phyloP scores from a whole-genome alignment of 2,329 filamentous ascomycete genomes.

The Xylariomycetidae sp. region DNA sequence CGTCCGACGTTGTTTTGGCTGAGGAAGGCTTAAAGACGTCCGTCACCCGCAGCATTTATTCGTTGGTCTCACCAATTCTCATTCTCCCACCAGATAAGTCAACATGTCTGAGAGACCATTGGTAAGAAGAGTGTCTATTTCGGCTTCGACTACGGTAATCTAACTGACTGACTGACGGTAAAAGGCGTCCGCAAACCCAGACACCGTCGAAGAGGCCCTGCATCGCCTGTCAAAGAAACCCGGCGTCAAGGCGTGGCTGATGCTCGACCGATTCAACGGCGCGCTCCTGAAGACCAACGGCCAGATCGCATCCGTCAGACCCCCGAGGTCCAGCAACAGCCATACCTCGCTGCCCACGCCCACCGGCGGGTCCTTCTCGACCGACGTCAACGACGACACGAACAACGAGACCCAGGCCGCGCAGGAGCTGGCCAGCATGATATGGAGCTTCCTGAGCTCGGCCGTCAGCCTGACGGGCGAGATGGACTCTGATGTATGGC shows the following conservation, averaged over 20 bases:
- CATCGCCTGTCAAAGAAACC: conserved; percentile 70
- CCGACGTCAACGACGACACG: conserved; percentile 35
- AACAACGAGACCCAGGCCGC: conserved; percentile 53
- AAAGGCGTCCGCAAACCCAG: conserved; percentile 47
- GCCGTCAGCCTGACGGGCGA: conserved; percentile 67
- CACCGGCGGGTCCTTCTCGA: conserved; percentile 36
- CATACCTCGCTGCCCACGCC: conserved; percentile 20
- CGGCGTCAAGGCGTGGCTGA: conserved; percentile 72
- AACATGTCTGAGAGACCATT: too few relatives aligned
- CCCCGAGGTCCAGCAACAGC: conserved; percentile 28
- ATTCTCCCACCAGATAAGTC: too few relatives aligned
- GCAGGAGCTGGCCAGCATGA: conserved; percentile 69
- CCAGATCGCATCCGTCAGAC: conserved; percentile 55
- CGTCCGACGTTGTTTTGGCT: too few relatives aligned
- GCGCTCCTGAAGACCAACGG: conserved; percentile 73
- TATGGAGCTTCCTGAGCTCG: conserved; percentile 69
- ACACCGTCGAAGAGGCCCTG: conserved; percentile 61
- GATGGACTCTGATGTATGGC: conserved; percentile 62
- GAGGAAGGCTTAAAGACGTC: too few relatives aligned
- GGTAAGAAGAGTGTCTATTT: too few relatives aligned
- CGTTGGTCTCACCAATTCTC: too few relatives aligned
- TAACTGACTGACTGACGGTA: too few relatives aligned
- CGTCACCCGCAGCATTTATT: too few relatives aligned
- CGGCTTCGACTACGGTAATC: too few relatives aligned
- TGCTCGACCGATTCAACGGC: conserved; percentile 67